These are phyloP conservation scores for Solanum ahanhuiri DNA, from an alignment of 257 asterid genomes.

Conservation along the genomic window DNA sequence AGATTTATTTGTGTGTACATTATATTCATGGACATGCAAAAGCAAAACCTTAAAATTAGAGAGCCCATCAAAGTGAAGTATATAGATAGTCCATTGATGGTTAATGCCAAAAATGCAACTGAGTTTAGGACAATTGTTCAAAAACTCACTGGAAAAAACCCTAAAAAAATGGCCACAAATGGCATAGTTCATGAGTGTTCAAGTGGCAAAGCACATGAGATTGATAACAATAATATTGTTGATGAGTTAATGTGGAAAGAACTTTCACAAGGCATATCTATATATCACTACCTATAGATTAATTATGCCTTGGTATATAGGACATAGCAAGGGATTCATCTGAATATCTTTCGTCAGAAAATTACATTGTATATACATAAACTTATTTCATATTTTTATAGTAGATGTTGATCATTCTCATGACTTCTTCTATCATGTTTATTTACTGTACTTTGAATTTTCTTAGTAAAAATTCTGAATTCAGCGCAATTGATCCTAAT, in stretches of 20 bases:
- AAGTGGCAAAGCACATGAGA: background rate
- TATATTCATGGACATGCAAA: background rate
- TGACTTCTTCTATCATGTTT: background rate
- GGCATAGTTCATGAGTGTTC: background rate
- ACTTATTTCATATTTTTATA: background rate
- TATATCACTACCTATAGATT: background rate
- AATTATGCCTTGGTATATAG: background rate
- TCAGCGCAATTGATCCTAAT: background rate
- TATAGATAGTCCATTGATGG: constrained; percentile 15
- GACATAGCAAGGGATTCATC: background rate
- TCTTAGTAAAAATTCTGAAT: background rate
- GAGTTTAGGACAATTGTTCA: constrained; percentile 29
- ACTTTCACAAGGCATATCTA: background rate
- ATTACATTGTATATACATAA: background rate
- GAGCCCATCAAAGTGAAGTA: constrained; percentile 23
- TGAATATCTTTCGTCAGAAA: background rate
- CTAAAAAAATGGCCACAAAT: background rate
- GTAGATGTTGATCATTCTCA: background rate
- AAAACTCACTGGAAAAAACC: constrained; percentile 18
- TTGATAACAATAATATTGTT: background rate
- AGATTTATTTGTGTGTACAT: background rate
- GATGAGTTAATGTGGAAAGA: background rate
- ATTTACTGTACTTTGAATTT: background rate
- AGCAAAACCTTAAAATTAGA: background rate
- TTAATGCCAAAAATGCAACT: constrained; percentile 15